Percentiles rank a stretch among this genome's conserved stretches.
phyloP scores from a whole-genome alignment of 169 alveolate species.

The Sarcocystis neurona region DNA sequence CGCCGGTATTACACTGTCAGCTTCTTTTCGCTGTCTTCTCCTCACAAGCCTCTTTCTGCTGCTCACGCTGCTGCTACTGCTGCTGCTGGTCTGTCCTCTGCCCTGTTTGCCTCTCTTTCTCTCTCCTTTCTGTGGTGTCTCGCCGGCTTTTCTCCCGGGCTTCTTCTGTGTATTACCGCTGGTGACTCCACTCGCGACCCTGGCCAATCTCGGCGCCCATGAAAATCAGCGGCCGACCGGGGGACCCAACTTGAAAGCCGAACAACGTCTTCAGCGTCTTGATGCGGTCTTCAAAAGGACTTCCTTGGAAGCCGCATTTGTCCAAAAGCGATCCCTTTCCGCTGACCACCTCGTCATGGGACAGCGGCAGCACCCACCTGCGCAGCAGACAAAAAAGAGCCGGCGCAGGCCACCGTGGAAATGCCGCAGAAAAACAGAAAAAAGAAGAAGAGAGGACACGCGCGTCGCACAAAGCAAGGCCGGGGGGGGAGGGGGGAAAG shows the following conservation, averaged over 20 bases:
- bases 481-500: too few relatives aligned
- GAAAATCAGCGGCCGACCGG: slow-evolving; percentile 76
- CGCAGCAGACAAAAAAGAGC: neutral
- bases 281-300: slow-evolving; percentile 75
- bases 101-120: too few relatives aligned
- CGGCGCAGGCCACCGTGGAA: too few relatives aligned
- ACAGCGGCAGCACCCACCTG: slow-evolving; percentile 74
- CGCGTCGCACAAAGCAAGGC: neutral
- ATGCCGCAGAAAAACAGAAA: too few relatives aligned
- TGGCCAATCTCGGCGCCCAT: slow-evolving; percentile 78
- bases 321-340: slow-evolving; percentile 76
- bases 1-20: too few relatives aligned
- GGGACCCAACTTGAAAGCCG: slow-evolving; percentile 76
- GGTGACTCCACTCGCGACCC: slow-evolving; percentile 77
- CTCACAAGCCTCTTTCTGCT: too few relatives aligned
- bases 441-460: neutral
- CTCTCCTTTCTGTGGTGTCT: too few relatives aligned
- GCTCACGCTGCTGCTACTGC: too few relatives aligned
- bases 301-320: slow-evolving; percentile 75
- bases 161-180: slow-evolving; percentile 14
- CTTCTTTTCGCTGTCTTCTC: too few relatives aligned
- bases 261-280: slow-evolving; percentile 71
- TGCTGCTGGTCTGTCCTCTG: too few relatives aligned
- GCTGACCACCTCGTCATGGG: slow-evolving; percentile 77
- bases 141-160: too few relatives aligned